Evolutionary conservation across 768 basidiomycete species (phyloP), one percentile per base, ranked within the genome.

Genomic region (Tephrocybe sp.): DNA sequence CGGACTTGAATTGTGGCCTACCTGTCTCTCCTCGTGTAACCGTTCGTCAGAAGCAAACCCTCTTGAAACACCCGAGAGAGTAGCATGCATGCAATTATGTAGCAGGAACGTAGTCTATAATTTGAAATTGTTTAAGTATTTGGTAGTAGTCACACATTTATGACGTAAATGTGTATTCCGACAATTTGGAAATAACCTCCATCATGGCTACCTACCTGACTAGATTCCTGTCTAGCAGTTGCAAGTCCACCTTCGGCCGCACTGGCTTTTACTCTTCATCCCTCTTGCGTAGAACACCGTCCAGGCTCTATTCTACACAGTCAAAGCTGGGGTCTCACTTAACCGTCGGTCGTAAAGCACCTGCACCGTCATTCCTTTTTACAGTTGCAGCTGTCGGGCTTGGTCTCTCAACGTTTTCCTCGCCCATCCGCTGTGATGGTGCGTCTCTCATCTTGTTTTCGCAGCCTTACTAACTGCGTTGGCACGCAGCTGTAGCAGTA

Each of bases 391-490:
- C 75, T 23, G 54, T 74, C 35, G 77, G 76, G 11, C 58, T 85
- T 4, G 77, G 80, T 11, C 55, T 80, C 22, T 67, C 73, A 4
- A 56, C 67, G 30, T 64, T 70, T 36, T 55, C 64, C 1, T 65
- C 62, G 34, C 65, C 62, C 30, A 65, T 82, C 17, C 66, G 77
- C 50, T 84, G 83, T 59, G 85, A 87, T 61, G 71, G 84, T 80
- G 59, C 58, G 72, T 66, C 40, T 35, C 13, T 9, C 17, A 22
- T 41, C 26, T 22, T 31, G 10, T 43, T 19, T 39, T 53, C 45
- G 26, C 55, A 59, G 9, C 49, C 32, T 35, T 26, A 10, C 11
- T 36, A 38, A 48, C 20, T 30, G n/a, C n/a, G n/a, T 4, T 23
- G 46, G 40, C 34, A 42, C 38, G 7, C 22, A 45, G 31, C 48